Conservation (phyloP, 2,329 filamentous ascomycete species). For the Metarhizium anisopliae region DNA sequence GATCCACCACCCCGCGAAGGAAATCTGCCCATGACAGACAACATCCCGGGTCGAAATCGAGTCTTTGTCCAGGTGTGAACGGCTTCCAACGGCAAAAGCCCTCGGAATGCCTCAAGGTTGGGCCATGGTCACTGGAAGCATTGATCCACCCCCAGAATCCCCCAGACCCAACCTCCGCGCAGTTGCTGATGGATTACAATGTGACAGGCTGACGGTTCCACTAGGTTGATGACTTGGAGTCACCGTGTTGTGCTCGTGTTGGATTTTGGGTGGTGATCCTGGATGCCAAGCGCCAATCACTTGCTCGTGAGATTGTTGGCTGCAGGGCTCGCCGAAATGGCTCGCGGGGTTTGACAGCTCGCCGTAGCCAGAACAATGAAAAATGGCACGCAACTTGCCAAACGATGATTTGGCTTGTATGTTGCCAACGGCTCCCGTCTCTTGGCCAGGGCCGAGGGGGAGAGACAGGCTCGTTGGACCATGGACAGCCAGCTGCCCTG, state of each 20-base stretch:
- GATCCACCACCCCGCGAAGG: background rate
- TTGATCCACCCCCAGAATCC: background rate
- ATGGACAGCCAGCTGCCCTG: too few relatives aligned
- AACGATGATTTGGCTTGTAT: too few relatives aligned
- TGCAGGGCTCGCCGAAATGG: too few relatives aligned
- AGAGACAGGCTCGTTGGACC: too few relatives aligned
- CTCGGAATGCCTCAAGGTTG: background rate
- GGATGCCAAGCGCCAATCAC: background rate
- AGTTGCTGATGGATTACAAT: background rate
- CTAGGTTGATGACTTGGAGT: background rate
- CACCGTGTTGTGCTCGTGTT: too few relatives aligned
- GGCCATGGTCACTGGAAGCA: background rate
- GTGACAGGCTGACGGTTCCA: background rate
- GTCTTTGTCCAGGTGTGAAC: background rate
- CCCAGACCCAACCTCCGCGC: background rate
- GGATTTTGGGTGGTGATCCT: background rate
- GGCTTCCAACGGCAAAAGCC: background rate
- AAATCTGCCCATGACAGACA: background rate
- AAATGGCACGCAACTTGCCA: too few relatives aligned
- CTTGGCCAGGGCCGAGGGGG: too few relatives aligned
- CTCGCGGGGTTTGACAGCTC: too few relatives aligned
- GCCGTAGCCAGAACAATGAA: too few relatives aligned
- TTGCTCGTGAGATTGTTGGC: too few relatives aligned
- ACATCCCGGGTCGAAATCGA: background rate
- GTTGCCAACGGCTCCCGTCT: too few relatives aligned